These are phyloP conservation scores for Kluyveromyces siamensis DNA, from an alignment of 805 yeast genomes.

Conservation along the genomic window DNA sequence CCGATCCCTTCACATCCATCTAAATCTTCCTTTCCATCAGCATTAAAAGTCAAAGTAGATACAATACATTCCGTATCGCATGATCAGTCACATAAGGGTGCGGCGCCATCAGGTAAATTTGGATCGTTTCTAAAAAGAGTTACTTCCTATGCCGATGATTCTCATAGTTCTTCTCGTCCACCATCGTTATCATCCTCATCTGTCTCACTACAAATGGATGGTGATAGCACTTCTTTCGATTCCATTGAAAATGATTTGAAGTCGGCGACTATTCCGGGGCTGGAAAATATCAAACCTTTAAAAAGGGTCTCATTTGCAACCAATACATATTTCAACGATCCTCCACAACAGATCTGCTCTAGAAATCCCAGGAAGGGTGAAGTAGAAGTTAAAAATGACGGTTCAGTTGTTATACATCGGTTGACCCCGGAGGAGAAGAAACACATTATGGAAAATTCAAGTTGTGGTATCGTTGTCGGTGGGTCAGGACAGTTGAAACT, in stretches of 20 bases:
- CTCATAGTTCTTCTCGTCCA: not conserved
- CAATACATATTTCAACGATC: slow-evolving; percentile 68
- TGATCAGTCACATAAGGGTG: not conserved
- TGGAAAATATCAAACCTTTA: slow-evolving; percentile 34
- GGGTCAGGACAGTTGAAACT: slow-evolving; percentile 61
- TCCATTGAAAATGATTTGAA: not conserved
- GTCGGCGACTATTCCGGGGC: slow-evolving; percentile 29
- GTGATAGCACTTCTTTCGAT: not conserved
- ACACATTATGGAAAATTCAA: slow-evolving; percentile 35
- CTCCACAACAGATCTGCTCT: slow-evolving; percentile 86
- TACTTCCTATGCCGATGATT: slow-evolving; percentile 19
- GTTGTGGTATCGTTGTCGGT: slow-evolving; percentile 71
- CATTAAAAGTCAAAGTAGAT: slow-evolving; percentile 26
- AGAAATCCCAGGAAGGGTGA: slow-evolving; percentile 75
- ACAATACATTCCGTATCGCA: slow-evolving; percentile 3
- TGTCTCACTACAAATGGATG: not conserved
- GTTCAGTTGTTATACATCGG: slow-evolving; percentile 44
- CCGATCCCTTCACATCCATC: slow-evolving; percentile 46
- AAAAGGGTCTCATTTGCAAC: slow-evolving; percentile 70
- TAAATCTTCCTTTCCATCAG: slow-evolving; percentile 40
- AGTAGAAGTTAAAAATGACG: slow-evolving; percentile 52
- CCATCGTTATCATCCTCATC: slow-evolving; percentile 6
- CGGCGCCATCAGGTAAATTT: slow-evolving; percentile 18
- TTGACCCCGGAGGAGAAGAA: slow-evolving; percentile 45
- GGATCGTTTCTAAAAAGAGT: slow-evolving; percentile 28